Conservation (phyloP, 129 eudicot species). For the Calendula officinalis region DNA sequence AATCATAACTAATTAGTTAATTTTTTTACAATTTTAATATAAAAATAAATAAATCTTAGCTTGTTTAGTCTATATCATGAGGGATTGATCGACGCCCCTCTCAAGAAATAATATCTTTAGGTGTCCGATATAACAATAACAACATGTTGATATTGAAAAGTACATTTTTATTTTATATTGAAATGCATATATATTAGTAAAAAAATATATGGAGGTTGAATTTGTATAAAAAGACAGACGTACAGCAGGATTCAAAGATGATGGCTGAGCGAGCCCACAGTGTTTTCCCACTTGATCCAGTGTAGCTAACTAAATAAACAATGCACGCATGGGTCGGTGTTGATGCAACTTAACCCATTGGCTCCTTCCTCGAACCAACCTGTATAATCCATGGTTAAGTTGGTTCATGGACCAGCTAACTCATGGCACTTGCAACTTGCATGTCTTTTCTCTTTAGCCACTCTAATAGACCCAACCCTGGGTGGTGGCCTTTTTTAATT, state of each 20-base stretch:
- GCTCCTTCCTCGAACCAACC: constrained; percentile 28
- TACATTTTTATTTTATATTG: not conserved
- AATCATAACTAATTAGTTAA: no score
- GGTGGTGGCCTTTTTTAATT: constrained; percentile 16
- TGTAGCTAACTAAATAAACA: not conserved
- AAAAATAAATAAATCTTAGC: no score
- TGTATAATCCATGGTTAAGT: no score
- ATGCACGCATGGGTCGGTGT: not conserved
- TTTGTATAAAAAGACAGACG: not conserved
- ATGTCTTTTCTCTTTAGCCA: constrained; percentile 6
- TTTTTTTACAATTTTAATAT: no score
- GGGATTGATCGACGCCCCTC: no score
- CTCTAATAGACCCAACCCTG: constrained; percentile 18
- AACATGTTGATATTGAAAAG: not conserved
- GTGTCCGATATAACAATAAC: not conserved
- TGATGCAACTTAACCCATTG: not conserved
- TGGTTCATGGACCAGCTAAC: constrained; percentile 5
- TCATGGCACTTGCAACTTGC: constrained; percentile 16
- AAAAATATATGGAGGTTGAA: not conserved
- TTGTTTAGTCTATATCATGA: no score
- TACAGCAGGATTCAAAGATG: constrained; percentile 13
- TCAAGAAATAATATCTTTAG: not conserved
- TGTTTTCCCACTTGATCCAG: constrained; percentile 17
- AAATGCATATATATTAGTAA: not conserved
- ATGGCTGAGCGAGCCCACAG: not conserved